A percentile compares a stretch with the other conserved stretches of the same genome.
phyloP scores from a whole-genome alignment of 192 early-diverging fungal genomes.

The Backusella tarrabulga region DNA sequence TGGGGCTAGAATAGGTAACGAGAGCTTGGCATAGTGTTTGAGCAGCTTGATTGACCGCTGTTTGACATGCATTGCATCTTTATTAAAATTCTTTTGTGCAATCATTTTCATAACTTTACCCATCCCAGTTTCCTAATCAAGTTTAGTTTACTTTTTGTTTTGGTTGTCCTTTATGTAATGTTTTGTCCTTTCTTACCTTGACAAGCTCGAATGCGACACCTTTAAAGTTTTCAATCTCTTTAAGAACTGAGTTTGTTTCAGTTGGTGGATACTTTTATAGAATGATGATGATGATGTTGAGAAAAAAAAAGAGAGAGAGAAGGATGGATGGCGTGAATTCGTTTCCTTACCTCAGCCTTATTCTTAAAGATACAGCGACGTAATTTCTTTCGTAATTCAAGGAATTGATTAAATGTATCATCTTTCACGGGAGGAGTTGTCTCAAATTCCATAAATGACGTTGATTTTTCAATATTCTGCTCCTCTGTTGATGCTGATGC shows the following conservation, averaged over 20 bases:
- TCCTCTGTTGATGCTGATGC: background rate
- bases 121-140: conserved; percentile 36
- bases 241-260: conserved; percentile 16
- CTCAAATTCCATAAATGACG: background rate
- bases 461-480: background rate
- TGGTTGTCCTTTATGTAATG: background rate
- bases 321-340: background rate
- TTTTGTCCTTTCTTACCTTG: conserved; percentile 17
- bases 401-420: conserved; percentile 13
- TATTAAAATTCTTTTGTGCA: conserved; percentile 15
- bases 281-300: background rate
- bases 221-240: conserved; percentile 32
- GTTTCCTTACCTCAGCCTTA: conserved; percentile 9
- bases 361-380: conserved; percentile 27
- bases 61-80: conserved; percentile 14
- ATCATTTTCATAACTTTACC: conserved; percentile 37
- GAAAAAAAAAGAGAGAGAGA: too few relatives aligned
- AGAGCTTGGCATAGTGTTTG: conserved; percentile 16
- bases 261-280: background rate
- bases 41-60: conserved; percentile 13
- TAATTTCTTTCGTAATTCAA: conserved; percentile 30
- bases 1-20: conserved; percentile 15
- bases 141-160: background rate
- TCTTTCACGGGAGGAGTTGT: background rate
- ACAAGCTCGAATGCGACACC: conserved; percentile 34